phyloP scores from a whole-genome alignment of 148 eudicot species.

The Camellia japonica region DNA sequence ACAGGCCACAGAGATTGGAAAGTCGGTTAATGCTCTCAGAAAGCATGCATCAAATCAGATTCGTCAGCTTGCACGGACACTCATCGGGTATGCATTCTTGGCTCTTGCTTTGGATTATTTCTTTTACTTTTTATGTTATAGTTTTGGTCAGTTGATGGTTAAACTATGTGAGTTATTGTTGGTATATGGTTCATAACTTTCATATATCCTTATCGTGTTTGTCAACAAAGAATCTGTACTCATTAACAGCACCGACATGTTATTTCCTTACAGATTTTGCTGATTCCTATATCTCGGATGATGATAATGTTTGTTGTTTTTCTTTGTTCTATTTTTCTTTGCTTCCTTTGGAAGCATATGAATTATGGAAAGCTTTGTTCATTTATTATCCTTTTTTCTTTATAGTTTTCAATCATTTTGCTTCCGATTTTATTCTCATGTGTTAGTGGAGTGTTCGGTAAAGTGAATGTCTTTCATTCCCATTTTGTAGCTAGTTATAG shows the following conservation, averaged over 20 bases:
- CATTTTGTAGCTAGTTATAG: too few relatives aligned
- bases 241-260: too few relatives aligned
- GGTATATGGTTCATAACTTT: neutral
- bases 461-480: neutral
- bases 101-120: slow-evolving; percentile 6
- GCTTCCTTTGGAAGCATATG: neutral
- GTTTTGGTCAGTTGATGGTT: neutral
- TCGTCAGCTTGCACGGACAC: slow-evolving; percentile 51
- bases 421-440: neutral
- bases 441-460: neutral
- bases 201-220: neutral
- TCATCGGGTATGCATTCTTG: slow-evolving; percentile 58
- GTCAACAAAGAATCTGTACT: neutral
- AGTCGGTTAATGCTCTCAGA: slow-evolving; percentile 59
- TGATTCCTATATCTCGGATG: neutral
- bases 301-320: neutral
- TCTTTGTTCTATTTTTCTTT: neutral
- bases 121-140: neutral
- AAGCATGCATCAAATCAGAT: slow-evolving; percentile 58
- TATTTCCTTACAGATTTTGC: neutral
- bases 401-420: neutral
- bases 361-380: too few relatives aligned
- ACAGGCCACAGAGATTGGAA: slow-evolving; percentile 90
- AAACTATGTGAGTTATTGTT: neutral
- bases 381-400: too few relatives aligned